These are phyloP conservation scores for Ophiostoma australiae DNA, from an alignment of 2,329 filamentous ascomycete genomes.

Conservation along the genomic window DNA sequence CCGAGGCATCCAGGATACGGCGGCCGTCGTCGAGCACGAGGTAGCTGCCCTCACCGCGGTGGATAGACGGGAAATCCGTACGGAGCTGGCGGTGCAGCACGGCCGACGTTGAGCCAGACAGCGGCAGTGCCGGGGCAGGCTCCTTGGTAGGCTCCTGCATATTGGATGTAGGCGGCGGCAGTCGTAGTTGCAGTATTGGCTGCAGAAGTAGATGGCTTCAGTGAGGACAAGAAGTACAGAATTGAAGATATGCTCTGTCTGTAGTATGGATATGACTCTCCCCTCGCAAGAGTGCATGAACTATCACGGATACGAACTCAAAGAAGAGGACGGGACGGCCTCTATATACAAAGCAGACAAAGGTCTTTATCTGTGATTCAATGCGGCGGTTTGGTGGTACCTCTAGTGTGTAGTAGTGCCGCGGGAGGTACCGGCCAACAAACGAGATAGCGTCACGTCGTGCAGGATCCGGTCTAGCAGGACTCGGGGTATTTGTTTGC, in stretches of 20 bases:
- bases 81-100: slow-evolving; percentile 39
- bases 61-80: slow-evolving; percentile 34
- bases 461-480: neutral
- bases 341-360: neutral
- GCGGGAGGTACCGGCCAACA: neutral
- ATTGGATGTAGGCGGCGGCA: neutral
- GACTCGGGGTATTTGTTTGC: too few relatives aligned
- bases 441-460: neutral
- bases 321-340: neutral
- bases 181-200: neutral
- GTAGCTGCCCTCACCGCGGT: slow-evolving; percentile 36
- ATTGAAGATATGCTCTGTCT: neutral
- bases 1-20: slow-evolving; percentile 42
- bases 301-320: neutral
- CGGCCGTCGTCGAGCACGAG: slow-evolving; percentile 40
- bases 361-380: neutral
- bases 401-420: slow-evolving; percentile 10
- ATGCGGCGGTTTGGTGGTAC: neutral
- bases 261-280: neutral
- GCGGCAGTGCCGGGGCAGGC: neutral
- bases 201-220: neutral
- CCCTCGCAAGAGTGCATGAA: neutral
- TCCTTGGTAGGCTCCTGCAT: neutral
- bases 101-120: slow-evolving; percentile 31
- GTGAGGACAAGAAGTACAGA: neutral